A percentile compares a stretch with the other conserved stretches of the same genome.
Evolutionary conservation across 257 asterid genomes (phyloP).

Genomic region (Forsythia suspensa): DNA sequence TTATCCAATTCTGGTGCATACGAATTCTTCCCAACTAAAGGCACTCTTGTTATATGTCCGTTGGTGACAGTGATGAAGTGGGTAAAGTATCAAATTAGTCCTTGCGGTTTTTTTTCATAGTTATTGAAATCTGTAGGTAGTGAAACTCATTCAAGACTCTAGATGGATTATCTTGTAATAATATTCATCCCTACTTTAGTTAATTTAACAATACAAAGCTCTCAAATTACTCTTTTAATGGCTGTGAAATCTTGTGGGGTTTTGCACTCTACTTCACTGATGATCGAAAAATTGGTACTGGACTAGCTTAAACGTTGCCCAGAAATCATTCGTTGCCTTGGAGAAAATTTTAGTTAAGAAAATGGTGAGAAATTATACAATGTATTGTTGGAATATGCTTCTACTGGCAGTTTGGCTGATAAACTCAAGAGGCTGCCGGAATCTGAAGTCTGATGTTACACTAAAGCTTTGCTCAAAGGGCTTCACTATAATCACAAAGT

Average conservation of each 20-base stretch:
- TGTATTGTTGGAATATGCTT: neutral
- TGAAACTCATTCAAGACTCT: no score
- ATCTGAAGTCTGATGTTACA: neutral
- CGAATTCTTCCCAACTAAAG: constrained; percentile 9
- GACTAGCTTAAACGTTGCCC: neutral
- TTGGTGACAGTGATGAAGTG: constrained; percentile 85
- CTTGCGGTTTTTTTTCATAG: no score
- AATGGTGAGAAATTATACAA: neutral
- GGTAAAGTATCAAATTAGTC: constrained; percentile 29
- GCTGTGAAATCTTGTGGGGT: constrained; percentile 8
- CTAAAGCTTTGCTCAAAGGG: neutral
- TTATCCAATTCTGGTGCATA: no score
- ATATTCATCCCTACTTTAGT: neutral
- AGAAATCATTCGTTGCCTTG: neutral
- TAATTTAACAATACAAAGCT: neutral
- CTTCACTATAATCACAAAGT: neutral
- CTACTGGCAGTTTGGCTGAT: constrained; percentile 4
- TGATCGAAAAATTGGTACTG: constrained; percentile 1
- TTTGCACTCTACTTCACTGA: neutral
- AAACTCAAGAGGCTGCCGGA: neutral
- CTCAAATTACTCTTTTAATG: neutral
- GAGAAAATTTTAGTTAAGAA: neutral
- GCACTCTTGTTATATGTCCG: constrained; percentile 92
- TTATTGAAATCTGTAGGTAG: no score
- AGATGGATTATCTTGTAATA: no score